Evolutionary conservation across 495 filamentous ascomycete species (phyloP).

Genomic region (Xylaria nigripes): DNA sequence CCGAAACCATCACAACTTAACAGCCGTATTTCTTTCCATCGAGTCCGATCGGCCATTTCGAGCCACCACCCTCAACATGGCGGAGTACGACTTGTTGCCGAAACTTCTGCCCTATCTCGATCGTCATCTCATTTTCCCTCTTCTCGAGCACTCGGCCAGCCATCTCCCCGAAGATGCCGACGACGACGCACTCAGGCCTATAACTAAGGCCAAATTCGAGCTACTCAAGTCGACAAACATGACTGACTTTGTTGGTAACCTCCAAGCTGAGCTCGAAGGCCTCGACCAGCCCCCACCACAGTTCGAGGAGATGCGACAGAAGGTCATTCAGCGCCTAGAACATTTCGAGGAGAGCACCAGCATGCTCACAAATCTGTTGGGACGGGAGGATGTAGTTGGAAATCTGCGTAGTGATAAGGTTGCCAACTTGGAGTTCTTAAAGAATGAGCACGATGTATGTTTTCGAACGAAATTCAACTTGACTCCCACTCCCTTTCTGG

Average conservation of each 20-base stretch:
- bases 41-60: background rate
- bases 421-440: slow-evolving; percentile 91
- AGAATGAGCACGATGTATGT: slow-evolving; percentile 79
- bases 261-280: slow-evolving; percentile 80
- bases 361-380: slow-evolving; percentile 76
- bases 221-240: slow-evolving; percentile 95
- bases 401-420: slow-evolving; percentile 91
- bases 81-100: slow-evolving; percentile 74
- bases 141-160: slow-evolving; percentile 70
- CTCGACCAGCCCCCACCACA: slow-evolving; percentile 71
- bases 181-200: slow-evolving; percentile 53
- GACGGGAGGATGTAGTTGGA: slow-evolving; percentile 76
- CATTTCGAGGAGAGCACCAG: slow-evolving; percentile 73
- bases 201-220: slow-evolving; percentile 77
- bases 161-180: slow-evolving; percentile 52
- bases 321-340: slow-evolving; percentile 73
- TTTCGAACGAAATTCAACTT: background rate
- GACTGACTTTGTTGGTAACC: slow-evolving; percentile 87
- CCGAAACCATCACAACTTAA: slow-evolving; percentile 5
- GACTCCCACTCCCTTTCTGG: background rate
- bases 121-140: slow-evolving; percentile 88
- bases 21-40: background rate
- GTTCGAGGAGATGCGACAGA: slow-evolving; percentile 78
- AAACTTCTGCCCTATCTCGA: slow-evolving; percentile 89
- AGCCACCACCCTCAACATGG: slow-evolving; percentile 46